Evolutionary conservation across 805 yeast species (phyloP), one percentile per base, ranked within the genome.

Genomic region (Metschnikowia gruessii): DNA sequence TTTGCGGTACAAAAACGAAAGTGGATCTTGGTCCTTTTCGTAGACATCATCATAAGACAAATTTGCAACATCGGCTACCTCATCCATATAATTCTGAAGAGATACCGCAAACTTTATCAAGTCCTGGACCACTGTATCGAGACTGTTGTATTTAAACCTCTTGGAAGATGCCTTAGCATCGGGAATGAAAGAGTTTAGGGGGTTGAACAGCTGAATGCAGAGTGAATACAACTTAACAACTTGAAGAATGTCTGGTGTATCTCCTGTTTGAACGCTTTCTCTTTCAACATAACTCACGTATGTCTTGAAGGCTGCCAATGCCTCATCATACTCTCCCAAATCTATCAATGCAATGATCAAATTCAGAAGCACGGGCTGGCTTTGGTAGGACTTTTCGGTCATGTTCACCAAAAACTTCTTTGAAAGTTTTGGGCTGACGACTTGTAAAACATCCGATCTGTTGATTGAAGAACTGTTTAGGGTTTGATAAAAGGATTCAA

Each of bases 221-320:
- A 58, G 53, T 10, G 73, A 48, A 52, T 62, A 70, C 7, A 64
- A 51, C 37, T 65, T 69, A 18, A 72, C 57, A 21, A 69, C 58
- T 5, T 65, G 50, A 26, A 72, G 52, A 17, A 72, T 53, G 43
- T 72, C 69, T 17, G 57, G 53, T 24, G 66, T 57, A 4, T 70
- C 69, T 9, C 58, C 59, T 35, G 60, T 53, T 32, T 66, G 71
- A 29, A 62, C 60, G 50, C 61, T 60, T 13, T 68, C 72, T 34
- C 62, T 65, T 15, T 63, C 61, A 9, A 66, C 47, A 51, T 72
- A 72, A 17, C 56, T 50, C 7, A 59, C 53, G 48, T 63, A 72
- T 0, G 76, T 70, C 29, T 64, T 65, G 46, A 71, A 65, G 0
- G 75, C 75, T 8, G 73, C 73, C 42, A 66, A 58, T 0, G 76